Evolutionary conservation across 1,139 yeast genomes (phyloP).

Genomic region (Groenewaldozyma auringiensis): DNA sequence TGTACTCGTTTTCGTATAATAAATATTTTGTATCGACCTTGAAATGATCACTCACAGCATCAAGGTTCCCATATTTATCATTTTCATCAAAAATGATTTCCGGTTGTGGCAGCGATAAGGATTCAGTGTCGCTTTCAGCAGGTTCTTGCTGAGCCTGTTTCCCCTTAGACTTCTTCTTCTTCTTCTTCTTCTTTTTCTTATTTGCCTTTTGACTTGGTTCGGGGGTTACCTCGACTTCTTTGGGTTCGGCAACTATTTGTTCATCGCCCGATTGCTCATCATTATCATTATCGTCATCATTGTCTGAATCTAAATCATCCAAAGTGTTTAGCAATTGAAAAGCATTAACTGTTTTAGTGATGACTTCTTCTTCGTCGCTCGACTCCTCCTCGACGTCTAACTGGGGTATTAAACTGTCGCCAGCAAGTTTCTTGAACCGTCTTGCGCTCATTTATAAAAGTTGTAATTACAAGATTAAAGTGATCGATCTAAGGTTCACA

Average conservation of each 20-base stretch:
- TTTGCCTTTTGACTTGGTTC: constrained; percentile 2
- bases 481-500: background rate
- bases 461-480: background rate
- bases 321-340: background rate
- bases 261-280: constrained; percentile 4
- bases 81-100: constrained; percentile 19
- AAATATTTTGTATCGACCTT: constrained; percentile 41
- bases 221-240: constrained; percentile 4
- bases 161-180: constrained; percentile 13
- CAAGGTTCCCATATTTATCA: constrained; percentile 16
- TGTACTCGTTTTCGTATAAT: constrained; percentile 76
- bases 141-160: constrained; percentile 18
- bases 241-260: background rate
- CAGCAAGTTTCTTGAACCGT: constrained; percentile 18
- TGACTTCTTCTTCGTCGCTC: background rate
- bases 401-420: constrained; percentile 9
- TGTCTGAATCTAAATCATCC: background rate
- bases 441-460: constrained; percentile 16
- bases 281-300: background rate
- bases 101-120: constrained; percentile 14
- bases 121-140: constrained; percentile 8
- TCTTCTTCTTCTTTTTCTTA: constrained; percentile 10
- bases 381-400: background rate
- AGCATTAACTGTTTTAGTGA: background rate
- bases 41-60: constrained; percentile 13